phyloP scores from a whole-genome alignment of 805 yeast genomes.

The Komagataella ulmi region DNA sequence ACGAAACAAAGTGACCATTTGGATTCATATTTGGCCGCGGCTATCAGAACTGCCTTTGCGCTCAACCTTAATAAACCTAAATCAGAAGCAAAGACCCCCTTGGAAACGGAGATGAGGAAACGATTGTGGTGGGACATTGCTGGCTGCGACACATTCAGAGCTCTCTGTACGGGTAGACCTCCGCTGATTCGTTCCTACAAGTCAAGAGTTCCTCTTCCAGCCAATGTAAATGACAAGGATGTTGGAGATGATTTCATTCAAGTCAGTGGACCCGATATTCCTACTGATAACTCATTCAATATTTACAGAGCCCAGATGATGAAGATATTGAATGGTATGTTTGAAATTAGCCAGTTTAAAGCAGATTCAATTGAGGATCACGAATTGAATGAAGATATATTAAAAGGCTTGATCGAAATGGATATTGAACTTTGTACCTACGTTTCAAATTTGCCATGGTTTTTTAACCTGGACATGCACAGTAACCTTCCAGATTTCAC shows the following conservation, averaged over 20 bases:
- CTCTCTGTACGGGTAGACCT: constrained; percentile 4
- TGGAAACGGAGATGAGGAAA: constrained; percentile 14
- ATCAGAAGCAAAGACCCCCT: neutral
- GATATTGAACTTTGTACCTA: constrained; percentile 8
- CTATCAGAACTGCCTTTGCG: constrained; percentile 4
- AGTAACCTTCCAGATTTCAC: constrained; percentile 1
- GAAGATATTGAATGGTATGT: constrained; percentile 9
- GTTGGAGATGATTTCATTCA: constrained; percentile 5
- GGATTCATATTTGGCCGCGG: constrained; percentile 4
- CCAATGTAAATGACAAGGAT: constrained; percentile 17
- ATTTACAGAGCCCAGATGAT: constrained; percentile 6
- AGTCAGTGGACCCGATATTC: constrained; percentile 3
- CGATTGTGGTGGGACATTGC: constrained; percentile 14
- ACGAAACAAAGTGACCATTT: constrained; percentile 1
- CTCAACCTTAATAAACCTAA: constrained; percentile 5
- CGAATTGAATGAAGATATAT: constrained; percentile 2
- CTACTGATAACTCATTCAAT: constrained; percentile 9
- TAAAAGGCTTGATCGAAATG: constrained; percentile 2
- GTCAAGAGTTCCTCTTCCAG: constrained; percentile 17
- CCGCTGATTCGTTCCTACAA: constrained; percentile 8
- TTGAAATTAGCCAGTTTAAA: neutral
- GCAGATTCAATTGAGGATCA: neutral
- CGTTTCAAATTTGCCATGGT: constrained; percentile 3
- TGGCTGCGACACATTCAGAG: constrained; percentile 9
- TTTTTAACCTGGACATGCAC: constrained; percentile 5